Evolutionary conservation across 148 eudicot species (phyloP).

Genomic region (Linanthus parryae): DNA sequence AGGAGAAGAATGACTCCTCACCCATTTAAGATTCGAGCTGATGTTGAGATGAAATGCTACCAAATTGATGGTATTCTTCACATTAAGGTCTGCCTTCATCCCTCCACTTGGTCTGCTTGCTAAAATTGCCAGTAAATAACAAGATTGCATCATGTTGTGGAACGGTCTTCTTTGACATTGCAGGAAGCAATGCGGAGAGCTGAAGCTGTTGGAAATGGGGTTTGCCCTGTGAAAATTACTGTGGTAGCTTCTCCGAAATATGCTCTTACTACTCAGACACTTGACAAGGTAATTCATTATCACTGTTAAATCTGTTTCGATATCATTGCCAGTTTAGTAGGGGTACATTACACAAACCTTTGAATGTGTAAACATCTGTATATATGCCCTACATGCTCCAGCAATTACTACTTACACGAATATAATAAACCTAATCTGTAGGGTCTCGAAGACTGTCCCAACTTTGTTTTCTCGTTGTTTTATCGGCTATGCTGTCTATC

Average conservation of each 20-base stretch:
- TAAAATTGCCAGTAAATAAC: too few species aligned
- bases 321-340: background rate
- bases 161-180: background rate
- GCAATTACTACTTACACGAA: too few species aligned
- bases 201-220: conserved; percentile 46
- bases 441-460: too few species aligned
- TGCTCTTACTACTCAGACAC: conserved; percentile 54
- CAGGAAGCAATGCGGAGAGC: conserved; percentile 70
- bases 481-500: too few species aligned
- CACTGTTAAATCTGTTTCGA: background rate
- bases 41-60: conserved; percentile 91
- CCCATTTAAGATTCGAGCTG: conserved; percentile 92
- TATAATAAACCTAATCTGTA: too few species aligned
- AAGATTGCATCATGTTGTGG: background rate
- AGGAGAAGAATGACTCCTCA: conserved; percentile 95
- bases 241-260: conserved; percentile 57
- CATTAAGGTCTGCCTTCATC: conserved; percentile 48
- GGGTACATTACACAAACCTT: too few species aligned
- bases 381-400: too few species aligned
- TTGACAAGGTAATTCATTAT: conserved; percentile 41
- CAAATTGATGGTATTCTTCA: conserved; percentile 96
- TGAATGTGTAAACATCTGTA: too few species aligned
- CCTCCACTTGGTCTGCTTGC: background rate
- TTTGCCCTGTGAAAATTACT: conserved; percentile 58
- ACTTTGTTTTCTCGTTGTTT: too few species aligned